Conservation (phyloP, 106 monocot genomes). For the Cymbidium sinense region DNA sequence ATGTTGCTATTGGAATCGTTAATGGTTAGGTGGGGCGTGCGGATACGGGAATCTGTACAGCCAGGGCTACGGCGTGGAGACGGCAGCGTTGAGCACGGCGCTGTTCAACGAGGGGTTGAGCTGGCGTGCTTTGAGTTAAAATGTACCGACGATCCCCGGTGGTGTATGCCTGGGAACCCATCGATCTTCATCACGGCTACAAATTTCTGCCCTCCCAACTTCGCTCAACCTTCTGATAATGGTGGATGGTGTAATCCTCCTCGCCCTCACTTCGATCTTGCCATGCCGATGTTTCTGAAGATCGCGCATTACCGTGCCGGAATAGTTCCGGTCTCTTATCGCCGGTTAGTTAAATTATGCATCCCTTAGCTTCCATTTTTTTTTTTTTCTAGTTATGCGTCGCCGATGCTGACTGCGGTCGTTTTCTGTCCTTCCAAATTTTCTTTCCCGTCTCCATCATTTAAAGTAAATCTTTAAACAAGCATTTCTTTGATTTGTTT, state of each 20-base stretch:
- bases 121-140: constrained; percentile 71
- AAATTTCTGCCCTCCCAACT: constrained; percentile 77
- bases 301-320: constrained; percentile 42
- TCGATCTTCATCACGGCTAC: constrained; percentile 74
- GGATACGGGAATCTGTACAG: constrained; percentile 62
- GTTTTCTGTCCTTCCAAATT: no score
- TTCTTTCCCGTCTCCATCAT: no score
- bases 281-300: constrained; percentile 48
- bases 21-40: constrained; percentile 49
- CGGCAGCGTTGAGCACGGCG: constrained; percentile 72
- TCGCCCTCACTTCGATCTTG: constrained; percentile 35
- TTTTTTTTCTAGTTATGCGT: neutral
- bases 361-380: no score
- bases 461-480: no score
- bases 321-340: constrained; percentile 36
- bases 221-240: constrained; percentile 48
- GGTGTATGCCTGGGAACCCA: constrained; percentile 52
- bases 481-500: no score
- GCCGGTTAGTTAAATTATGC: constrained; percentile 15
- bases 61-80: constrained; percentile 47
- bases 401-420: neutral
- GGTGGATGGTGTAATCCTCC: constrained; percentile 49
- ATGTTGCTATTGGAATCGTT: neutral
- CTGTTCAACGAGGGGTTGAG: constrained; percentile 54
- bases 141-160: constrained; percentile 48